Base-by-base conservation (phyloP, 164 flowering plant genomes). In the Kalanchoe fedtschenkoi region DNA sequence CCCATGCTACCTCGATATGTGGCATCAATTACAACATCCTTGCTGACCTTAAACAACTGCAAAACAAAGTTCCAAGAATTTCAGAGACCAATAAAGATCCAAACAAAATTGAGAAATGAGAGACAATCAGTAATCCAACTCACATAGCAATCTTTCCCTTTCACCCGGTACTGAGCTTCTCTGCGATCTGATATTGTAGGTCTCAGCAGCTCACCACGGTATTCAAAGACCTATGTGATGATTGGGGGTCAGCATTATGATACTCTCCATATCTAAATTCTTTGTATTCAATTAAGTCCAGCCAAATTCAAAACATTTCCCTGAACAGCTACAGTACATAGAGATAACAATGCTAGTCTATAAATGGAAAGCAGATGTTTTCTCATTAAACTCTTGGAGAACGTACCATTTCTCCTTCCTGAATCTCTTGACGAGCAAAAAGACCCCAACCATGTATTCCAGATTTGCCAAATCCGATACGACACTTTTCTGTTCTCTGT, bases 371-470 rank as follows among this genome's bases (percentile, higher is more conserved):
- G n/a, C 24, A n/a, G 11, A 24, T 33, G 38, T 19, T 33, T 33
- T 35, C 24, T 14, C 21, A 13, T 32, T 33, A 5, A 13, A 19
- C 61, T 2, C 19, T 35, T n/a, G 4, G 32, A 58, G 6, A 58
- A 19, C 33, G n/a, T 80, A 95, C 99, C 99, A 95, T 95, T 71
- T 90, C 91, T 76, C 99, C 99, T 82, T 90, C 99, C 65, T 77
- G 91, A 66, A 95, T 87, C 63, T 76, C 71, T 42, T 75, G 70
- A 32, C 91, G 86, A 32, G 99, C 97, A 75, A 95, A 95, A 46
- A 95, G 93, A 56, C 99, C 99, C 99, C 97, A 95, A 66, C 99
- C 91, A 77, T 95, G 99, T 71, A 95, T 91, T 47, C 89, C 91
- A 72, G 99, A 93, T 78, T 81, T 82, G 28, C 99, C 99, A 70